These are phyloP conservation scores for Leccinum pachyderme DNA, from an alignment of 1,284 basidiomycete species.

Conservation along the genomic window DNA sequence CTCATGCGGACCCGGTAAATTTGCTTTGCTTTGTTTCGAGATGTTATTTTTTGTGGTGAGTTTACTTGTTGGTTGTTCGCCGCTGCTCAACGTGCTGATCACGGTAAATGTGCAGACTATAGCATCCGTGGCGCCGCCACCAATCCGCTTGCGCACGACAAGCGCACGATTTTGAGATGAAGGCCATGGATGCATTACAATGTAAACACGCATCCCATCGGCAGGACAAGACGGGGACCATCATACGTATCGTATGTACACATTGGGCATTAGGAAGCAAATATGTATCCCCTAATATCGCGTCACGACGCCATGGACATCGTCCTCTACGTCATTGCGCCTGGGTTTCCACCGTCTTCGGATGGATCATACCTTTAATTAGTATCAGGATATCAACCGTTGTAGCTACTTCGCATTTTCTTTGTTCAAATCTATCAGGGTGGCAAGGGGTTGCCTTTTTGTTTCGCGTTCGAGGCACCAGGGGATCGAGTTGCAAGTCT, in stretches of 20 bases:
- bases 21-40: not conserved
- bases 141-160: slow-evolving; percentile 3
- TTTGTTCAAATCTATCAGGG: slow-evolving; percentile 9
- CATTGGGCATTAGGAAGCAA: slow-evolving; percentile 8
- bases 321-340: not conserved
- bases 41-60: slow-evolving; percentile 6
- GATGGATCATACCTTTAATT: slow-evolving; percentile 18
- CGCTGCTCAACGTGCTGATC: not conserved
- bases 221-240: slow-evolving; percentile 13
- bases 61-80: not conserved
- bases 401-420: not conserved
- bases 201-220: slow-evolving; percentile 24
- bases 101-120: slow-evolving; percentile 3
- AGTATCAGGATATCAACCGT: slow-evolving; percentile 1
- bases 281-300: slow-evolving; percentile 26
- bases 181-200: slow-evolving; percentile 24
- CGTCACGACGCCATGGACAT: slow-evolving; percentile 11
- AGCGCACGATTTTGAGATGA: not conserved
- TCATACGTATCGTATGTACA: slow-evolving; percentile 3
- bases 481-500: not conserved
- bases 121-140: slow-evolving; percentile 2
- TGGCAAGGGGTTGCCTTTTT: slow-evolving; percentile 24
- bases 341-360: not conserved
- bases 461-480: not conserved
- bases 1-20: slow-evolving; percentile 2